Conservation (phyloP, 306 rosid genomes). For the Carpinus fangiana region DNA sequence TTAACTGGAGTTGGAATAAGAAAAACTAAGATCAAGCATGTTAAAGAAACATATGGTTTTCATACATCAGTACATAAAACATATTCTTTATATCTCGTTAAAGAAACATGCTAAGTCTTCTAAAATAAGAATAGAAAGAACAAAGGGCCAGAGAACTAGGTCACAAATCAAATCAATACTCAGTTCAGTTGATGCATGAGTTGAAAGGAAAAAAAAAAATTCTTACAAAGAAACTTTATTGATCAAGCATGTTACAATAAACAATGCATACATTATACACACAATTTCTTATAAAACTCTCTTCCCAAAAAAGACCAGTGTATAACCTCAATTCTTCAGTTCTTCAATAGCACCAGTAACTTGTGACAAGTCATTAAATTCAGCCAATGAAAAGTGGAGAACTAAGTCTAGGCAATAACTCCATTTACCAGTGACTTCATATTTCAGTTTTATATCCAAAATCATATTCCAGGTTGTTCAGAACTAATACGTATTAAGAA, state of each 20-base stretch:
- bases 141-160: neutral
- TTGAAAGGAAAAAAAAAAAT: neutral
- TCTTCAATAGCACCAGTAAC: neutral
- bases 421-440: neutral
- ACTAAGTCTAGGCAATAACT: neutral
- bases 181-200: neutral
- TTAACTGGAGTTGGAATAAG: slow-evolving; percentile 22
- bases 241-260: neutral
- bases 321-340: neutral
- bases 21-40: neutral
- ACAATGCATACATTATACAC: neutral
- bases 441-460: neutral
- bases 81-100: neutral
- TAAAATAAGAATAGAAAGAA: neutral
- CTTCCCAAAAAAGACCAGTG: neutral
- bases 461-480: neutral
- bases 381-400: neutral
- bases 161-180: neutral
- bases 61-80: slow-evolving; percentile 1
- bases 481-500: neutral
- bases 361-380: neutral
- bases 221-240: neutral
- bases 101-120: neutral
- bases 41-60: neutral
- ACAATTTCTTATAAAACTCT: neutral